phyloP scores from a whole-genome alignment of 2,329 filamentous ascomycete species.

The Apiospora saccharicola region DNA sequence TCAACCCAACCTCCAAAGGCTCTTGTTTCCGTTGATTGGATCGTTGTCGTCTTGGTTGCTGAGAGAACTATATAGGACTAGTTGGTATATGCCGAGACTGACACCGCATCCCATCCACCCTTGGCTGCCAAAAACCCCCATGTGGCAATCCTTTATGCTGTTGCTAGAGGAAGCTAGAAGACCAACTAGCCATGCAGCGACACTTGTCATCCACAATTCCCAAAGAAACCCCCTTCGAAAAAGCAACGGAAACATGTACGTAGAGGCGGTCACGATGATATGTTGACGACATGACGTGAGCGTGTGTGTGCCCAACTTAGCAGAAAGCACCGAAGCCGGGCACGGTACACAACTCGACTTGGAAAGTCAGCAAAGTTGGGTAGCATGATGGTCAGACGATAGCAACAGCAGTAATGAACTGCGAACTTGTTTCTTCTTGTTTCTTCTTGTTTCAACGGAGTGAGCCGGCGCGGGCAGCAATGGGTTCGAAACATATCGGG shows the following conservation, averaged over 20 bases:
- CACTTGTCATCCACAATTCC: slow-evolving; percentile 6
- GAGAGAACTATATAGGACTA: neutral
- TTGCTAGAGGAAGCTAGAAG: slow-evolving; percentile 14
- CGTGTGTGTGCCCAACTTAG: neutral
- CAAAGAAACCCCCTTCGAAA: neutral
- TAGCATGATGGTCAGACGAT: slow-evolving; percentile 14
- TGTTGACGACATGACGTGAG: slow-evolving; percentile 13
- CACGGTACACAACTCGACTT: neutral
- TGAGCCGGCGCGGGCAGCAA: neutral
- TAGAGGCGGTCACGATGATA: slow-evolving; percentile 2
- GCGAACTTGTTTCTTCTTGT: slow-evolving; percentile 2
- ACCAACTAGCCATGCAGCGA: slow-evolving; percentile 16
- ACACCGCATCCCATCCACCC: slow-evolving; percentile 8
- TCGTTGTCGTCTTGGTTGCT: neutral
- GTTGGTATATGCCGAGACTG: slow-evolving; percentile 5
- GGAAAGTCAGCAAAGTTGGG: neutral
- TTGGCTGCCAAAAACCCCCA: neutral
- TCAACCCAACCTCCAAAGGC: neutral
- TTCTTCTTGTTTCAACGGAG: slow-evolving; percentile 13
- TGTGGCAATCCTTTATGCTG: slow-evolving; percentile 5
- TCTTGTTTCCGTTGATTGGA: neutral
- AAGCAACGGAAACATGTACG: neutral
- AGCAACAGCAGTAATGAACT: neutral
- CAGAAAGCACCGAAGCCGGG: neutral
- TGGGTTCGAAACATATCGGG: neutral